Evolutionary conservation across 202 grass and related monocot species (phyloP), one percentile per base, ranked within the genome.

Genomic region (Zoysia matrella): DNA sequence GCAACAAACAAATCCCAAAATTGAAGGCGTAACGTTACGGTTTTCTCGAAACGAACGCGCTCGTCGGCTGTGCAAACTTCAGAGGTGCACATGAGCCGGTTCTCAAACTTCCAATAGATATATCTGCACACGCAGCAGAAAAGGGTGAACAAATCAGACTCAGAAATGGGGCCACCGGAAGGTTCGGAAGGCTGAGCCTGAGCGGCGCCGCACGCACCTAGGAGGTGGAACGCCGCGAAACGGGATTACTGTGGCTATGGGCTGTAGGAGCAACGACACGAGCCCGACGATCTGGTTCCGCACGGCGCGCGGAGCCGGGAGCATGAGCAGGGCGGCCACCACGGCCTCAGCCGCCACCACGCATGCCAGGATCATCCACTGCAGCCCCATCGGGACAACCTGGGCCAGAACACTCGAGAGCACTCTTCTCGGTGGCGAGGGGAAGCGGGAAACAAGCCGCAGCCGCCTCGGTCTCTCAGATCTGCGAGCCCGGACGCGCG

Each of bases 31-130:
- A 48, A 52, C 47, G 8, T 90, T 84, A 98, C 95, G 1, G 95
- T 78, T 91, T 93, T 98, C 85, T 98, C 95, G 64, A 86, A 98
- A 51, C 66, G 95, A 74, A 86, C 84, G 82, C 95, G 89, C 87
- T 98, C 95, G 15, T 98, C 95, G 2, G 88, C 60, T 1, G 95
- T 94, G 82, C 95, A 98, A 50, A 94, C 70, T 45, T 98, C 95
- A 2, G 88, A 82, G 55, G 84, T 86, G 76, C 95, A 98, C 73
- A 87, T 80, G 60, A 98, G 83, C 69, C 95, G 77, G 88, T 98
- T 86, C 84, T 98, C 95, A 58, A 85, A 80, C 74, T 98, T 98
- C 95, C 95, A 94, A 72, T 93, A 92, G 71, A 97, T 82, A 36
- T 36, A 91, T 97, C 94, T 97, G 60, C 83, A 53, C 15, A 50